These are phyloP conservation scores for Leccinum griseonigrum DNA, from an alignment of 1,284 basidiomycete genomes.

Conservation along the genomic window DNA sequence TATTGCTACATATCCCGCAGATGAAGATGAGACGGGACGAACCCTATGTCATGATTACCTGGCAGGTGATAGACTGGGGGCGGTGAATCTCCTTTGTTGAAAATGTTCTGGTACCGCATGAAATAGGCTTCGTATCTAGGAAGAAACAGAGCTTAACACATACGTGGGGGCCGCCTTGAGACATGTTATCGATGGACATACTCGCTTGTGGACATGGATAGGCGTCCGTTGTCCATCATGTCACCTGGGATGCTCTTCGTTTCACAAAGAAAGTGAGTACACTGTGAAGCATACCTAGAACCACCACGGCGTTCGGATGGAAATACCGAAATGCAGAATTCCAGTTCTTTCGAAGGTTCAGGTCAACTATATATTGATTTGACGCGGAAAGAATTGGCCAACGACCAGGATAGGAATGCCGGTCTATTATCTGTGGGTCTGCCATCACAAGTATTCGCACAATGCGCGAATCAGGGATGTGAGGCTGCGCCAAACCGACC, in stretches of 20 bases:
- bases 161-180: background rate
- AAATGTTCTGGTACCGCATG: slow-evolving; percentile 61
- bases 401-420: slow-evolving; percentile 42
- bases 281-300: slow-evolving; percentile 80
- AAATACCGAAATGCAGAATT: slow-evolving; percentile 52
- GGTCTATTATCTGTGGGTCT: slow-evolving; percentile 74
- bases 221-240: slow-evolving; percentile 76
- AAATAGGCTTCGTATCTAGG: slow-evolving; percentile 62
- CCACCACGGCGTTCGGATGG: slow-evolving; percentile 70
- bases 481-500: slow-evolving; percentile 14
- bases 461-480: slow-evolving; percentile 27
- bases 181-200: slow-evolving; percentile 40
- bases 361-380: slow-evolving; percentile 57
- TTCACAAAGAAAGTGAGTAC: slow-evolving; percentile 27
- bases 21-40: slow-evolving; percentile 16
- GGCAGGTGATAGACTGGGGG: slow-evolving; percentile 67
- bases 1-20: background rate
- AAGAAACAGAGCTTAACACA: slow-evolving; percentile 17
- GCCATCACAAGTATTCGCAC: slow-evolving; percentile 71
- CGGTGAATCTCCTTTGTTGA: slow-evolving; percentile 41
- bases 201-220: slow-evolving; percentile 59
- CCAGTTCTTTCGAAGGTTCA: slow-evolving; percentile 79
- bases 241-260: slow-evolving; percentile 40
- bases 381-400: slow-evolving; percentile 41
- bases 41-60: slow-evolving; percentile 87